A percentile compares a stretch with the other conserved stretches of the same genome.
Evolutionary conservation across 306 rosid genomes (phyloP).

Genomic region (Quercus dentata): DNA sequence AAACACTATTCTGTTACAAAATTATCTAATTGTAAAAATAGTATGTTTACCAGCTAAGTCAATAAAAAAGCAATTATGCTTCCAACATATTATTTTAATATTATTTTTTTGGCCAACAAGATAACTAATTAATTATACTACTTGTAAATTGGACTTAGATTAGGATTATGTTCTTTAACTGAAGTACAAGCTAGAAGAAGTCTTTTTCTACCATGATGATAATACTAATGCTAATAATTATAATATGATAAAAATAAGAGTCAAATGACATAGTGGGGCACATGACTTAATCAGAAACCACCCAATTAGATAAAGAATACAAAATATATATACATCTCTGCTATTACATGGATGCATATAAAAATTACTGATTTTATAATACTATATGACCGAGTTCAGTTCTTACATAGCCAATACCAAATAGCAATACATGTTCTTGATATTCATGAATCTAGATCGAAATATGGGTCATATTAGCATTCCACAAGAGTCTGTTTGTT

Average conservation of each 20-base stretch:
- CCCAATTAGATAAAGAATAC: background rate
- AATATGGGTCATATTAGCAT: too few relatives aligned
- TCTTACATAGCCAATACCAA: background rate
- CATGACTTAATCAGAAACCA: background rate
- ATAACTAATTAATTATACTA: background rate
- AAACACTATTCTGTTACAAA: too few relatives aligned
- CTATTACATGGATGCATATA: background rate
- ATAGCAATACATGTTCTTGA: background rate
- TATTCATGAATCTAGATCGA: too few relatives aligned
- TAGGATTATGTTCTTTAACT: background rate
- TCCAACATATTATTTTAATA: background rate
- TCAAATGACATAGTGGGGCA: background rate
- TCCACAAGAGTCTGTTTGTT: too few relatives aligned
- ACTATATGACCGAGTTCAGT: background rate
- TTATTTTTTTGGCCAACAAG: background rate
- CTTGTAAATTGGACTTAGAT: background rate
- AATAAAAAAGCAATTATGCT: background rate
- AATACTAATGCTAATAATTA: background rate
- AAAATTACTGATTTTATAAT: background rate
- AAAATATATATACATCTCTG: background rate
- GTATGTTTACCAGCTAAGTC: background rate
- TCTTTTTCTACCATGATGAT: background rate
- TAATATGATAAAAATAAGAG: background rate
- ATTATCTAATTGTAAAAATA: too few relatives aligned
- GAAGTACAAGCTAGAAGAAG: background rate